Percentiles rank a stretch among this genome's conserved stretches.
phyloP scores from a whole-genome alignment of 768 basidiomycete genomes.

The Xanthoconium stramineum region DNA sequence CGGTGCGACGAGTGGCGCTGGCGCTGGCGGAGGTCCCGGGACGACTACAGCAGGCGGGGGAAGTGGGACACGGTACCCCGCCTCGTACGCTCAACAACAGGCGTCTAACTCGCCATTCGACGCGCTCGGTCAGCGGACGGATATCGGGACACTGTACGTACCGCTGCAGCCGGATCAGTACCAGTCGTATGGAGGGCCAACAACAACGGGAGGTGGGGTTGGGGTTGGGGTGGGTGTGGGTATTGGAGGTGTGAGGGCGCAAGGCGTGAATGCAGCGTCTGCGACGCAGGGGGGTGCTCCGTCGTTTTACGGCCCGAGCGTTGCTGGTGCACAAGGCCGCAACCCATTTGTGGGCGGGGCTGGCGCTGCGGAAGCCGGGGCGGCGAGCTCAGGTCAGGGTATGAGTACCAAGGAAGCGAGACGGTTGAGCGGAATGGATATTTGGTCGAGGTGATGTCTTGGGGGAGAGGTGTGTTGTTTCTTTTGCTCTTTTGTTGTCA shows the following conservation, averaged over 20 bases:
- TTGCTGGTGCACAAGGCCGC: constrained; percentile 46
- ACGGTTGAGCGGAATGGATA: constrained; percentile 64
- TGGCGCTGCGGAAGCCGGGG: constrained; percentile 31
- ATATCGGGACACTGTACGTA: constrained; percentile 68
- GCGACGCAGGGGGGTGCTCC: constrained; percentile 30
- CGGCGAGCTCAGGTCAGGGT: constrained; percentile 26
- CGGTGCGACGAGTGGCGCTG: not conserved
- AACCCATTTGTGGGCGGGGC: constrained; percentile 36
- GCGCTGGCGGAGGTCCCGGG: not conserved
- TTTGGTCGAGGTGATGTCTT: constrained; percentile 64
- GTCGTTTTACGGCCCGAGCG: constrained; percentile 66
- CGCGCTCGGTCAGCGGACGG: constrained; percentile 57
- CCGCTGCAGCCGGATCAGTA: constrained; percentile 85
- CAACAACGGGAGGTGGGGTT: constrained; percentile 32
- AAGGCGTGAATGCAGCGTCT: constrained; percentile 35
- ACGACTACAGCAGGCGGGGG: not conserved
- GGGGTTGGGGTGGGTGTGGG: constrained; percentile 23
- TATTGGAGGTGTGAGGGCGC: constrained; percentile 41
- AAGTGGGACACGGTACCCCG: constrained; percentile 49
- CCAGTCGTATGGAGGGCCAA: constrained; percentile 44
- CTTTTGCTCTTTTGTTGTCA: not conserved
- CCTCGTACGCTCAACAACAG: constrained; percentile 50
- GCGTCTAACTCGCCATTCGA: constrained; percentile 48
- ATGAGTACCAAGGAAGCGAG: constrained; percentile 52
- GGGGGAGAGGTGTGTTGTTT: not conserved